phyloP scores from a whole-genome alignment of 768 basidiomycete species.

The Rhodotorula kratochvilovae region DNA sequence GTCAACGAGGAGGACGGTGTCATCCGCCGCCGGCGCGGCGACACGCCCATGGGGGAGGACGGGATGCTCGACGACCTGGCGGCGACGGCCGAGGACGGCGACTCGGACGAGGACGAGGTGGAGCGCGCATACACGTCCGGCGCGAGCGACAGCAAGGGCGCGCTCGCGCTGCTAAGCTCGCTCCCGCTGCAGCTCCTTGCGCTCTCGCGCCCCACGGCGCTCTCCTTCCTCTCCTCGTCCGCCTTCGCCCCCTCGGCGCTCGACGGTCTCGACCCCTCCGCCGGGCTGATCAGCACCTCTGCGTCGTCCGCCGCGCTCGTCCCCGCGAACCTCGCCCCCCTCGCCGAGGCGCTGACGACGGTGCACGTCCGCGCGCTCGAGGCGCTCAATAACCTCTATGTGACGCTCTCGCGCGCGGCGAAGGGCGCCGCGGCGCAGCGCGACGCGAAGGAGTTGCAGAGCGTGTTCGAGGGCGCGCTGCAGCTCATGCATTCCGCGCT shows the following conservation, averaged over 20 bases:
- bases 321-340: slow-evolving; percentile 13
- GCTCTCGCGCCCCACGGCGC: slow-evolving; percentile 45
- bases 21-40: slow-evolving; percentile 6
- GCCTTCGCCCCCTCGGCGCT: slow-evolving; percentile 23
- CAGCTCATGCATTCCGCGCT: slow-evolving; percentile 18
- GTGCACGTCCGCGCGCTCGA: slow-evolving; percentile 51
- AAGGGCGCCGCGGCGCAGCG: slow-evolving; percentile 17
- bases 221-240: slow-evolving; percentile 45
- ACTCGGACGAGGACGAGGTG: not conserved
- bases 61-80: slow-evolving; percentile 39
- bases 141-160: not conserved
- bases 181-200: slow-evolving; percentile 45
- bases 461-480: slow-evolving; percentile 23
- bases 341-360: slow-evolving; percentile 44
- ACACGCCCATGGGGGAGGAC: slow-evolving; percentile 26
- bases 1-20: slow-evolving; percentile 13
- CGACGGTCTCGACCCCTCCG: slow-evolving; percentile 14
- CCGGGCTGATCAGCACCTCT: slow-evolving; percentile 3
- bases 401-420: slow-evolving; percentile 45
- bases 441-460: slow-evolving; percentile 18
- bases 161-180: slow-evolving; percentile 10
- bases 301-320: not conserved
- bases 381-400: slow-evolving; percentile 52
- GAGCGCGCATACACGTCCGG: not conserved
- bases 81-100: slow-evolving; percentile 37